A percentile compares a stretch with the other conserved stretches of the same genome.
phyloP scores from a whole-genome alignment of 1,284 basidiomycete species.

The Gymnopus androsaceus region DNA sequence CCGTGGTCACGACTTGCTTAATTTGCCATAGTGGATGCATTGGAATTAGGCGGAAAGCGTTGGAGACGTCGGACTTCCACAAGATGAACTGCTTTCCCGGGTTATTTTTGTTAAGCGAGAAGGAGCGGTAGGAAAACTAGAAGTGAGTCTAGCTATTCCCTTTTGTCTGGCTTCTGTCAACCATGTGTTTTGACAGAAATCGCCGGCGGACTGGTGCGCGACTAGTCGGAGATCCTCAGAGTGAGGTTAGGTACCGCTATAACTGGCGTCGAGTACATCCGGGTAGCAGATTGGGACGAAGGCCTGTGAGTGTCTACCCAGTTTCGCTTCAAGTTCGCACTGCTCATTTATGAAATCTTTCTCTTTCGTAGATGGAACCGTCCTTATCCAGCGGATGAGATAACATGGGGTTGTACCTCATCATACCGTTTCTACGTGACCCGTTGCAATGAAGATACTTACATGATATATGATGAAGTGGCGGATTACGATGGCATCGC shows the following conservation, averaged over 20 bases:
- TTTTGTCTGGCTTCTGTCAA: too few relatives aligned
- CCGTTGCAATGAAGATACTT: not conserved
- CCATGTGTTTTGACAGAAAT: constrained; percentile 35
- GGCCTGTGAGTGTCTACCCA: constrained; percentile 31
- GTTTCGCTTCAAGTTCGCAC: constrained; percentile 28
- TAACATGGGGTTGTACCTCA: not conserved
- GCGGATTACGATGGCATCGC: not conserved
- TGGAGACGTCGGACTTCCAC: constrained; percentile 31
- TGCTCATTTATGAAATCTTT: constrained; percentile 28
- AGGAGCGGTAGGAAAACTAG: constrained; percentile 13
- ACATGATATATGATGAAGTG: not conserved
- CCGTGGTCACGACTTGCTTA: too few relatives aligned
- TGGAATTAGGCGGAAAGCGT: constrained; percentile 39
- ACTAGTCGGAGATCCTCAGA: constrained; percentile 35
- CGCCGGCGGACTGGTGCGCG: constrained; percentile 37
- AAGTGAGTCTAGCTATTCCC: constrained; percentile 5
- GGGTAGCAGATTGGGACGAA: constrained; percentile 37
- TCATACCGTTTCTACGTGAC: not conserved
- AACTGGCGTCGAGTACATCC: constrained; percentile 43
- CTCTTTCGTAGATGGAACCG: not conserved
- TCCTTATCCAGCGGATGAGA: constrained; percentile 10
- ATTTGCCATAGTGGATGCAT: constrained; percentile 8
- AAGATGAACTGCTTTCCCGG: too few relatives aligned
- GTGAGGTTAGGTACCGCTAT: constrained; percentile 39
- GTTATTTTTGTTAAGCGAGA: too few relatives aligned